Percentiles rank a stretch among this genome's conserved stretches.
phyloP scores from a whole-genome alignment of 257 asterid genomes.

The Striga asiatica region DNA sequence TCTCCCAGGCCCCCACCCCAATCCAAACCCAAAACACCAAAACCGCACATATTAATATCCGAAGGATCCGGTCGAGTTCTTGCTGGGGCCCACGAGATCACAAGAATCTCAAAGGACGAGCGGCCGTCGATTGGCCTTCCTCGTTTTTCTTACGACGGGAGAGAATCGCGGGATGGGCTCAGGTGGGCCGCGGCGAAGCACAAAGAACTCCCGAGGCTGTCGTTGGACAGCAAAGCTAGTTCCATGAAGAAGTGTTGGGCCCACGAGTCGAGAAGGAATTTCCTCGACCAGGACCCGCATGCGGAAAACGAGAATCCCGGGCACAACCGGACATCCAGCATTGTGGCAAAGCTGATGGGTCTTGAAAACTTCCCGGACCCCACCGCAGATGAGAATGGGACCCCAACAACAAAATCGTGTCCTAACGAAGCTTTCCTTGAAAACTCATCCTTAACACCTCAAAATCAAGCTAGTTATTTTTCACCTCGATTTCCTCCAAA shows the following conservation, averaged over 20 bases:
- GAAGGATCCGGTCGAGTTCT: slow-evolving; percentile 25
- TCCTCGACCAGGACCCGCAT: slow-evolving; percentile 27
- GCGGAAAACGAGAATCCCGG: slow-evolving; percentile 27
- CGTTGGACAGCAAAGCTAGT: slow-evolving; percentile 78
- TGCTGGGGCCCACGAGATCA: slow-evolving; percentile 29
- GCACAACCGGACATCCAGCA: slow-evolving; percentile 45
- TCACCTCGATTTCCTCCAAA: slow-evolving; percentile 29
- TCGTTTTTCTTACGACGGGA: slow-evolving; percentile 81
- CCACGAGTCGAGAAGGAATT: slow-evolving; percentile 40
- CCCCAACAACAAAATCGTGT: slow-evolving; percentile 19
- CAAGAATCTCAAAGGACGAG: slow-evolving; percentile 34
- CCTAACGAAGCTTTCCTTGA: slow-evolving; percentile 24
- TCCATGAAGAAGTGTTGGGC: slow-evolving; percentile 38
- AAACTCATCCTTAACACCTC: slow-evolving; percentile 19
- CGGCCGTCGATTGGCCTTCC: slow-evolving; percentile 31
- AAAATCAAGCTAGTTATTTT: slow-evolving; percentile 20
- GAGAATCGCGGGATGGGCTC: slow-evolving; percentile 45
- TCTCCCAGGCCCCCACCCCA: slow-evolving; percentile 83
- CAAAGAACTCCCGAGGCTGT: slow-evolving; percentile 72
- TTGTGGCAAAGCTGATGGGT: slow-evolving; percentile 92
- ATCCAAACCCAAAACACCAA: slow-evolving; percentile 25
- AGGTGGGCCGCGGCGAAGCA: slow-evolving; percentile 39
- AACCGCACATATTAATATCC: slow-evolving; percentile 18
- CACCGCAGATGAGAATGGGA: slow-evolving; percentile 22
- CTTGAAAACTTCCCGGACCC: slow-evolving; percentile 56